Evolutionary conservation across 2,329 filamentous ascomycete genomes (phyloP), one percentile per base, ranked within the genome.

Genomic region (Hypomyces rosellus): DNA sequence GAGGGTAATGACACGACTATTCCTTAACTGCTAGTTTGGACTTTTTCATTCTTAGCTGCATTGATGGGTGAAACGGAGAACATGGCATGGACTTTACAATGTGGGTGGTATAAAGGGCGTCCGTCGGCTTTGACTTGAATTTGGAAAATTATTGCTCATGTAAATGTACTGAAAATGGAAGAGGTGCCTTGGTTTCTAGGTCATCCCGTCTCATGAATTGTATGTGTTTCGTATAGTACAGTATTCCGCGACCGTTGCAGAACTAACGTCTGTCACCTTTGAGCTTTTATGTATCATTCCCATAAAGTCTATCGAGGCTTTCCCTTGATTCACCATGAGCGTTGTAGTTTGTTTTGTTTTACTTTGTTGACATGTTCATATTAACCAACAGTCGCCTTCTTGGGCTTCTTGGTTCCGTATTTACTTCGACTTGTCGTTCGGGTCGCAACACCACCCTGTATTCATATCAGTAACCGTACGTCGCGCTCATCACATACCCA

Each of bases 321-420:
- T 30, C 25, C 8, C 25, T 8, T 30, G 9, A 30, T 11, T 30
- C 25, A 30, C 8, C 25, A 30, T 30, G 25, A 11, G 25, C 25
- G 25, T 11, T 11, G 9, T 30, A 30, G 4, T 30, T 22, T 38
- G 34, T 46, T 20, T 20, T 45, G 18, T 51, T 40, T 20, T 22
- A 44, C 30, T 43, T 15, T 25, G 20, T 15, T 25, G 20, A 5
- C 15, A 1, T 25, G 2, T 14, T 4, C 40, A 18, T 3, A 12
- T 52, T 61, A 74, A 55, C 77, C 74, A 36, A 81, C 74, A 0
- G 77, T 77, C 18, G 85, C 84, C 68, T 84, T 84, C 85, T 97
- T 97, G 0, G 93, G 92, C 76, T 96, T 97, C 84, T 99, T 99
- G 45, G 93, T 95, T 54, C 93, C 93, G 66, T 96, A 99, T 73